Base-by-base conservation (phyloP, 2,329 filamentous ascomycete species). In the Penicillium sp. region DNA sequence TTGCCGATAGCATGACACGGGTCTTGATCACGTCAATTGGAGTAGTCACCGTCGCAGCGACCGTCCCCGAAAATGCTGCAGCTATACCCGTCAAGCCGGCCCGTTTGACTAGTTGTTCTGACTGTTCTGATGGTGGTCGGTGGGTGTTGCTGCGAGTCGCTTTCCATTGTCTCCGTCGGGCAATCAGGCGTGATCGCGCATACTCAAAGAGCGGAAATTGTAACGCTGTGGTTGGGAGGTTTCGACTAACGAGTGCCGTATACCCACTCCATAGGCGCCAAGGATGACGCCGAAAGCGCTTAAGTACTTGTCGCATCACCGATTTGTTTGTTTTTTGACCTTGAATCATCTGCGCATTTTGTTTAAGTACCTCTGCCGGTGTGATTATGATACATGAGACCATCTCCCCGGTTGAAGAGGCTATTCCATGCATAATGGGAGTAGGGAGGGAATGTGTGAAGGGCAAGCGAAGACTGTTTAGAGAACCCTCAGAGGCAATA, bases 11-110 rank as follows among this genome's bases (percentile, higher is more conserved):
- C 91, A 96, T 96, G 74, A 96, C 88, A 47, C 90, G 78, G 61
- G 91, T 96, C 78, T 96, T 96, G 25, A 96, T 83, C 10, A 96
- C 90, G 72, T 96, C 92, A 53, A 91, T 85, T 0, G 92, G 92
- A 48, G 91, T 96, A 1, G 91, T 96, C n/a, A 94, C 71, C 10
- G 89, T 82, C 0, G 91, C 89, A 0, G 91, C 87, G 9, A 93
- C 72, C 6, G 85, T 84, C 0, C 91, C 91, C 0, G 91, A 89
- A 16, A 82, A 72, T 2, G 87, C 90, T 0, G 91, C 91, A 67
- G 88, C 89, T 4, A 82, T 55, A 0, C 88, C 90, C 0, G 90
- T 94, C 41, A 93, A 83, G 2, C 82, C 55, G 0, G 85, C 89
- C 25, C 86, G 87, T 73, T 93, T 88, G 5, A 84, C 61, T 14